Percentiles rank a stretch among this genome's conserved stretches.
These are phyloP conservation scores for Coemansia sp. DNA, from an alignment of 192 early-diverging fungal species.

Conservation along the genomic window DNA sequence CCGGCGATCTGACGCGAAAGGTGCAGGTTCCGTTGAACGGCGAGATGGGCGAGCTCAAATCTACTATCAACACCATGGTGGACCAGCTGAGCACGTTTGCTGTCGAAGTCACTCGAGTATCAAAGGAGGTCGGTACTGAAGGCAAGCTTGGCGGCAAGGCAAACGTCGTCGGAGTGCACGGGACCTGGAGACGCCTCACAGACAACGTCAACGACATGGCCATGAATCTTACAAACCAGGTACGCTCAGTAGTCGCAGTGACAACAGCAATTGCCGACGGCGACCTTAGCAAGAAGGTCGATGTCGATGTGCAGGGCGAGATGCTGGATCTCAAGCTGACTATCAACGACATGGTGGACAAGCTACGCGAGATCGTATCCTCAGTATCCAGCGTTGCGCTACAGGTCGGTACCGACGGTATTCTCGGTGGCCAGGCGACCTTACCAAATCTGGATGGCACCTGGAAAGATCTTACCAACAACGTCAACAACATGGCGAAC, in stretches of 20 bases:
- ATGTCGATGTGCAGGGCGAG: constrained; percentile 59
- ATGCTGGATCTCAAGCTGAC: constrained; percentile 51
- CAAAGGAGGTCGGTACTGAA: constrained; percentile 65
- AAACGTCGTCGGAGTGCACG: constrained; percentile 55
- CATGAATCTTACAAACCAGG: constrained; percentile 60
- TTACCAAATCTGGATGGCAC: constrained; percentile 61
- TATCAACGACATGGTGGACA: constrained; percentile 60
- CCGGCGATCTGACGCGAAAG: constrained; percentile 56
- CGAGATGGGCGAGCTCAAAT: constrained; percentile 59
- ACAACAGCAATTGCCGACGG: constrained; percentile 57
- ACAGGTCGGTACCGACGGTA: constrained; percentile 52
- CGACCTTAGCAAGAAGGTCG: constrained; percentile 56
- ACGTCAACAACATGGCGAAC: constrained; percentile 60
- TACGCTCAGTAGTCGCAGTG: constrained; percentile 52
- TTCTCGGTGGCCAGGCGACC: constrained; percentile 64
- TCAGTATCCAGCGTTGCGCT: constrained; percentile 51
- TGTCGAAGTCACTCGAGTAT: constrained; percentile 63
- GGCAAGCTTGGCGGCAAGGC: constrained; percentile 65
- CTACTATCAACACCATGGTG: constrained; percentile 67
- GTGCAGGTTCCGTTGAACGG: constrained; percentile 58
- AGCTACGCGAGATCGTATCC: constrained; percentile 53
- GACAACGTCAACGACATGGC: constrained; percentile 68
- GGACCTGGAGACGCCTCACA: constrained; percentile 65
- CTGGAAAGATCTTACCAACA: constrained; percentile 59
- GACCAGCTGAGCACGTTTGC: constrained; percentile 61